Percentiles rank a stretch among this genome's conserved stretches.
phyloP scores from a whole-genome alignment of 371 early-diverging fungal species.

The Nematocida homosporus region DNA sequence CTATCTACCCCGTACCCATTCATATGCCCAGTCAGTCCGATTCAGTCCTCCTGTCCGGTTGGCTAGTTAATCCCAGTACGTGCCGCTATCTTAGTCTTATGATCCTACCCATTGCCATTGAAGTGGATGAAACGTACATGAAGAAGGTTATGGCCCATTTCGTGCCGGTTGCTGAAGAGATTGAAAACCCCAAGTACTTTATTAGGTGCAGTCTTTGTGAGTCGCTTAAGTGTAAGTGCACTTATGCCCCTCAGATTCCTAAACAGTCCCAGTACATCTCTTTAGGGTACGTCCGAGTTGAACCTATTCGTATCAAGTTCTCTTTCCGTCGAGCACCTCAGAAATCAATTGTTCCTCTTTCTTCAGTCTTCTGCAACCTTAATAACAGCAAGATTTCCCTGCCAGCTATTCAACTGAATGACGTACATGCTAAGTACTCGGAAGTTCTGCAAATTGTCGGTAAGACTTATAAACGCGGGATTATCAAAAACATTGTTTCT shows the following conservation, averaged over 20 bases:
- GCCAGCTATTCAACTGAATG: conserved; percentile 32
- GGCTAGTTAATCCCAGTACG: conserved; percentile 16
- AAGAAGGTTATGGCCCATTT: conserved; percentile 45
- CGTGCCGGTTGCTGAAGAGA: conserved; percentile 21
- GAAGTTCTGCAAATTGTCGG: conserved; percentile 30
- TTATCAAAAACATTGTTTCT: conserved; percentile 46
- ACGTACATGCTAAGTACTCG: conserved; percentile 16
- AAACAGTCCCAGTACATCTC: conserved; percentile 1
- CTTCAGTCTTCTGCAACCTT: conserved; percentile 50
- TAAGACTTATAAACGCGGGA: conserved; percentile 43
- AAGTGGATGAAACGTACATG: conserved; percentile 50
- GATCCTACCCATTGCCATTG: conserved; percentile 20
- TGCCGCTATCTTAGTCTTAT: conserved; percentile 42
- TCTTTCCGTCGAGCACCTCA: conserved; percentile 31
- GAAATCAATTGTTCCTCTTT: conserved; percentile 37
- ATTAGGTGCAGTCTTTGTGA: conserved; percentile 38
- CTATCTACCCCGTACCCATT: conserved; percentile 34
- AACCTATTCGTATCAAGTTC: conserved; percentile 42
- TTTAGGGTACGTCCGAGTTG: conserved; percentile 35
- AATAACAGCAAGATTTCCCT: conserved; percentile 50
- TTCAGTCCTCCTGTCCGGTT: conserved; percentile 35
- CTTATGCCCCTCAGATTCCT: not conserved
- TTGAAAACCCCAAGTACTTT: conserved; percentile 54
- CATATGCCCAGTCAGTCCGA: conserved; percentile 21
- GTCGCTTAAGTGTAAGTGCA: conserved; percentile 30